Evolutionary conservation across 305 asterid genomes (phyloP), one percentile per base, ranked within the genome.

Genomic region (Salvia sclarea): DNA sequence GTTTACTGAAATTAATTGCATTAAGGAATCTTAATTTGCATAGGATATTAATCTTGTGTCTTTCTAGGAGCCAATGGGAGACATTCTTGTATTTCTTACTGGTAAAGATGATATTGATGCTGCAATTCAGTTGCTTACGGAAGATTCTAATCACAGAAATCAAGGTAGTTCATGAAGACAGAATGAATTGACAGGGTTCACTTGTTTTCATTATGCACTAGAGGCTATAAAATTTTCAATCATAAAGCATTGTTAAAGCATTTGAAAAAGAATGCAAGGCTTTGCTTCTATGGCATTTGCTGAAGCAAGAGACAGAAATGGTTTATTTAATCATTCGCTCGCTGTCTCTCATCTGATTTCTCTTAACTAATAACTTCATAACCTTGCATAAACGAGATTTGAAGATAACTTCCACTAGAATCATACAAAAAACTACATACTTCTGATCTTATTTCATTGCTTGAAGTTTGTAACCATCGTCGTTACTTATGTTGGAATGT

Each of bases 101-200:
- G 98, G 98, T 68, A 96, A 94, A 87, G 99, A 94, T 78, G 99
- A 91, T 76, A 91, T 94, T 78, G 98, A 94, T 79, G 90, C 94
- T 74, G 96, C 97, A 53, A 81, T 83, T 60, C 93, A 83, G 79
- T 73, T 94, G 85, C 91, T 91, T 59, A 78, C 95, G 35, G 99
- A 94, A 81, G 98, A 91, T 81, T 76, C 92, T 65, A 79, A 78
- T 60, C 76, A 74, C 16, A 80, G 74, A 78, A 86, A 85, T 52
- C 77, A 80, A 91, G 98, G 95, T 94, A 69, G 31, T 66, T 68
- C 54, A 25, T 14, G 24, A 24, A 31, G 60, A 16, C 25, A 10
- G 4, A 69, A 20, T 38, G 62, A 11, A 28, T 13, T 12, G 44
- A 25, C 40, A 64, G 33, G 49, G 9, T 64, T 56, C 53, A 17